Evolutionary conservation across 2,329 filamentous ascomycete species (phyloP).

Genomic region (Daldinia sp.): DNA sequence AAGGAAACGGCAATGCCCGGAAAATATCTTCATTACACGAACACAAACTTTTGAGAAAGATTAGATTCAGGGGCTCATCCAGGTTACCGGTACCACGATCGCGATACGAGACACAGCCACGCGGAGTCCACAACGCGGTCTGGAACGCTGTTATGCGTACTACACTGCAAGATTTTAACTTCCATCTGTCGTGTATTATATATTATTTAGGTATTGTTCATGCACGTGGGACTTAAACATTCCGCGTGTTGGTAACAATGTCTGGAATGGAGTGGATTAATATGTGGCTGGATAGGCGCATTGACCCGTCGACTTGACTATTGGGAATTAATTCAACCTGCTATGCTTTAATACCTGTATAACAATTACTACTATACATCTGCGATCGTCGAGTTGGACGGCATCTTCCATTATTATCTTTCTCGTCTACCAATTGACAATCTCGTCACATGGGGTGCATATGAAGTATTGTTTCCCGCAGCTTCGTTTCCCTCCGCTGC

Average conservation of each 20-base stretch:
- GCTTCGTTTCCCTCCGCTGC: constrained; percentile 12
- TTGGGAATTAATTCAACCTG: not conserved
- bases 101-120: constrained; percentile 21
- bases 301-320: not conserved
- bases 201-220: no score
- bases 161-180: not conserved
- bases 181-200: no score
- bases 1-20: no score
- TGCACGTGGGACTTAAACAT: no score
- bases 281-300: not conserved
- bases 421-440: constrained; percentile 13
- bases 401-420: not conserved
- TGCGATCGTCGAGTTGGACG: not conserved
- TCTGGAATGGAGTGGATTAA: no score
- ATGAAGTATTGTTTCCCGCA: constrained; percentile 8
- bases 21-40: no score
- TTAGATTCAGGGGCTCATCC: constrained; percentile 1
- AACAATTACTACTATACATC: no score
- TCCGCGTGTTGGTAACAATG: no score
- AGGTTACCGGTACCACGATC: constrained; percentile 8
- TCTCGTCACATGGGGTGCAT: constrained; percentile 21
- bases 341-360: not conserved
- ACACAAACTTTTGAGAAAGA: not conserved
- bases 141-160: constrained; percentile 9
- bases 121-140: constrained; percentile 11